phyloP scores from a whole-genome alignment of 2,329 filamentous ascomycete genomes.

The Cytospora chrysosperma region DNA sequence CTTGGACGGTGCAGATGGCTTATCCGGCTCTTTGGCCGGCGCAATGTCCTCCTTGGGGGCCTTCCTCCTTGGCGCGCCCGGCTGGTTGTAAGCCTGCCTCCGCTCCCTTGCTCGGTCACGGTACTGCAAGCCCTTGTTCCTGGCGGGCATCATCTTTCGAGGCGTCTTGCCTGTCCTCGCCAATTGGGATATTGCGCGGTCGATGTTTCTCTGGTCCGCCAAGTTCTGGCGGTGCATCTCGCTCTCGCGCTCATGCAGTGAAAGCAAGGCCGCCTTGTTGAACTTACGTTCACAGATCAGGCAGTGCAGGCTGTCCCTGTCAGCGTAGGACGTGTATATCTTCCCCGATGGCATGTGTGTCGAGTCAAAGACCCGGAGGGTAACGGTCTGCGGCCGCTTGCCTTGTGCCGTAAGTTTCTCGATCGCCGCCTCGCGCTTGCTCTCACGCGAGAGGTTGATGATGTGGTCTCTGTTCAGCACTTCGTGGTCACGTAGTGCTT shows the following conservation, averaged over 20 bases:
- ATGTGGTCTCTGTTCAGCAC: constrained; percentile 54
- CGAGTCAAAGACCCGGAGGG: constrained; percentile 27
- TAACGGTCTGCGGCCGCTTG: constrained; percentile 29
- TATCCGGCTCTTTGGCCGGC: constrained; percentile 31
- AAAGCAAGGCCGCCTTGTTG: constrained; percentile 39
- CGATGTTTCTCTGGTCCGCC: constrained; percentile 31
- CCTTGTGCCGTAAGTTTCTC: constrained; percentile 28
- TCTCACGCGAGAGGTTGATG: constrained; percentile 32
- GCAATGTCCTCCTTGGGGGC: constrained; percentile 44
- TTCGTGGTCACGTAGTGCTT: constrained; percentile 59
- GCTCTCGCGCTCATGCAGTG: constrained; percentile 45
- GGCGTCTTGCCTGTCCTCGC: constrained; percentile 30
- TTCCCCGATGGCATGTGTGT: constrained; percentile 36
- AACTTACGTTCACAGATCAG: constrained; percentile 45
- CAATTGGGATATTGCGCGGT: constrained; percentile 33
- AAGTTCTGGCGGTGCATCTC: constrained; percentile 41
- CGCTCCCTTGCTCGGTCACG: constrained; percentile 69
- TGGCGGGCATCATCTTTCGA: constrained; percentile 32
- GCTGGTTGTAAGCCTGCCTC: constrained; percentile 61
- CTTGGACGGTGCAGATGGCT: constrained; percentile 45
- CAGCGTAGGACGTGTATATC: constrained; percentile 54
- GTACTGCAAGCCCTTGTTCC: constrained; percentile 43
- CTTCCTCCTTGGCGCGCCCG: constrained; percentile 41
- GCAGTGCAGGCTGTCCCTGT: constrained; percentile 44
- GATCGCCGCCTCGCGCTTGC: constrained; percentile 26